These are phyloP conservation scores for Candida takata DNA, from an alignment of 805 yeast genomes.

Conservation along the genomic window DNA sequence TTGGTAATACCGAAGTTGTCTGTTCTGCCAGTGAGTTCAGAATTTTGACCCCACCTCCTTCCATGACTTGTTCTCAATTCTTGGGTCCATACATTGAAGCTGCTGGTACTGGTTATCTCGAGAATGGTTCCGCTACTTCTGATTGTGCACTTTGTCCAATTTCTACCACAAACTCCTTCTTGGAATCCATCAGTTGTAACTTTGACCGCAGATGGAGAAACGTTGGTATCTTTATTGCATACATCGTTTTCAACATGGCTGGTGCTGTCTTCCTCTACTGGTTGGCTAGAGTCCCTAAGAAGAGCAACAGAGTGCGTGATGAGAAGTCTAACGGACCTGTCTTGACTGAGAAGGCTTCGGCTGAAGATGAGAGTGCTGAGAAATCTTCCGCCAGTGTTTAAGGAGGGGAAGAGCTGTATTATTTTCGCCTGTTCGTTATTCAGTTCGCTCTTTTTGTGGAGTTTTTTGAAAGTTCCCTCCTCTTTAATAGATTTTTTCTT, in stretches of 20 bases:
- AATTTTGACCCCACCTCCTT: constrained; percentile 42
- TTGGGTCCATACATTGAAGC: constrained; percentile 30
- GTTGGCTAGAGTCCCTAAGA: constrained; percentile 66
- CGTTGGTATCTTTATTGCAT: constrained; percentile 46
- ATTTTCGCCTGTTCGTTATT: no score
- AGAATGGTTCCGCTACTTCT: constrained; percentile 30
- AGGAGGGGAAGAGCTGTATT: no score
- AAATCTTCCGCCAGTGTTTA: no score
- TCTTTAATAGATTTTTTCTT: no score
- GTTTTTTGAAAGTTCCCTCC: no score
- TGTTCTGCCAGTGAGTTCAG: constrained; percentile 46
- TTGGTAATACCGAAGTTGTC: constrained; percentile 40
- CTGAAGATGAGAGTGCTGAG: no score
- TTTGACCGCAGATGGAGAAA: constrained; percentile 57
- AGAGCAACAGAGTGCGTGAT: constrained; percentile 23
- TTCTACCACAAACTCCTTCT: constrained; percentile 49
- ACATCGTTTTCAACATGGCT: constrained; percentile 32
- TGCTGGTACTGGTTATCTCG: constrained; percentile 24
- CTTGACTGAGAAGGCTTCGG: constrained; percentile 8
- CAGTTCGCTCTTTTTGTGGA: no score
- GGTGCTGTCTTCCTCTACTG: constrained; percentile 46
- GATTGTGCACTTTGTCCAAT: constrained; percentile 57
- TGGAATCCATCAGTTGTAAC: constrained; percentile 34
- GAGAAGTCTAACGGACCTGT: constrained; percentile 3
- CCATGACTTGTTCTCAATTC: constrained; percentile 51